Base-by-base conservation (phyloP, 2,329 filamentous ascomycete genomes). In the Neodidymelliopsis sp. region DNA sequence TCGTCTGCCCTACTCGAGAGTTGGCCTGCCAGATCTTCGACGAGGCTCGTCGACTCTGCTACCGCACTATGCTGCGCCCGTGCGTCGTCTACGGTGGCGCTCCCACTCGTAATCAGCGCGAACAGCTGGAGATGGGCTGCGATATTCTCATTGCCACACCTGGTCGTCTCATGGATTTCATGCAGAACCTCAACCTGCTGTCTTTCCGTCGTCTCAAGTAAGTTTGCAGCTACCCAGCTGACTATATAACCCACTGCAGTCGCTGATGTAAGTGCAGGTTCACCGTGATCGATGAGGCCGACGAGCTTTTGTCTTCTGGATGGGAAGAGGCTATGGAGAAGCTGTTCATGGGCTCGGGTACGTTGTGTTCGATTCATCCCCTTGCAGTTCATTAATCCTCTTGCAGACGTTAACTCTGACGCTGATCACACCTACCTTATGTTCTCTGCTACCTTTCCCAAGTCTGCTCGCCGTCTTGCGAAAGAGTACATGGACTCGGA, bases 391-490 rank as follows among this genome's bases (percentile, higher is more conserved):
- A 53, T 65, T 62, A 25, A 62, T 20, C 11, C 9, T 5, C n/a
- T 4, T 18, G 3, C 51, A 79, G 77, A 96, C 81, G 85, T 73
- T 77, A 96, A 96, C 53, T 85, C 89, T 47, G 91, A 88, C 63
- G 83, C 79, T 6, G 84, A 88, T 49, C 84, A 87, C 59, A 77
- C 78, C 6, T 86, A 84, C 71, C 81, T 96, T 74, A 88, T 99
- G 77, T 97, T 97, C 72, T 96, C 91, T 0, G 94, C 94, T 1
- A 97, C 94, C 0, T 97, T 99, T 73, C 90, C 92, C 29, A 91
- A 89, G 75, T 78, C 77, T 0, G 85, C 90, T 56, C 90, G 91
- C 22, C 80, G 87, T 18, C 76, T 97, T 11, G 93, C 92, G 9
- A 85, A 84, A 49, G 80, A 88, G 20, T 89, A 92, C 65, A 83